Evolutionary conservation across 1,139 yeast genomes (phyloP), one percentile per base, ranked within the genome.

Genomic region (Suhomyces kunorum): DNA sequence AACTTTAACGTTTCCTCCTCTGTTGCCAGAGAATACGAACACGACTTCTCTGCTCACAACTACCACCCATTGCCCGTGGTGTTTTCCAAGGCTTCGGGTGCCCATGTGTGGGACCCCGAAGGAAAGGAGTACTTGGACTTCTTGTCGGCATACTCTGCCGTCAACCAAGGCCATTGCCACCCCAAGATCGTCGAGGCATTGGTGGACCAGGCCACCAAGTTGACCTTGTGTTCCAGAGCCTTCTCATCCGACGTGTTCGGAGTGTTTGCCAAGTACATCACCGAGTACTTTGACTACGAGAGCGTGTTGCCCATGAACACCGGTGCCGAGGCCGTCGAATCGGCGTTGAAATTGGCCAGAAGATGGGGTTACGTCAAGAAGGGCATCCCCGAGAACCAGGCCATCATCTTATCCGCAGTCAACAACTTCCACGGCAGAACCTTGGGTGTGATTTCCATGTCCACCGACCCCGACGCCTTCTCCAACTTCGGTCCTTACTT

Each of bases 241-340:
- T 92, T 90, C 63, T 87, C 95, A 27, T 84, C 87, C 44, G 96
- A 90, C 61, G 83, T 83, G 12, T 88, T 90, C 60, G 95, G 96
- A 36, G 77, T 77, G 33, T 90, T 81, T 59, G 95, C 97, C 53
- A 87, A 89, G 64, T 92, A 79, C 59, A 74, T 89, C 46, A 88
- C 97, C 42, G 95, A 89, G 62, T 90, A 71, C 62, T 90, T 92
- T 70, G 78, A 83, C 59, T 90, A 87, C 65, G 98, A 90, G 58
- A 83, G 82, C 86, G 92, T 90, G 7, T 74, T 90, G 63, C 98
- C 98, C 51, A 90, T 90, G 97, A 90, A 90, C 72, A 90, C 98
- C 8, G 98, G 98, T 60, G 97, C 97, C 20, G 98, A 90, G 68
- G 98, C 98, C 9, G 98, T 90, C 36, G 98, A 90, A 69, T 88